phyloP scores from a whole-genome alignment of 306 rosid species.

The Glycine latifolia region DNA sequence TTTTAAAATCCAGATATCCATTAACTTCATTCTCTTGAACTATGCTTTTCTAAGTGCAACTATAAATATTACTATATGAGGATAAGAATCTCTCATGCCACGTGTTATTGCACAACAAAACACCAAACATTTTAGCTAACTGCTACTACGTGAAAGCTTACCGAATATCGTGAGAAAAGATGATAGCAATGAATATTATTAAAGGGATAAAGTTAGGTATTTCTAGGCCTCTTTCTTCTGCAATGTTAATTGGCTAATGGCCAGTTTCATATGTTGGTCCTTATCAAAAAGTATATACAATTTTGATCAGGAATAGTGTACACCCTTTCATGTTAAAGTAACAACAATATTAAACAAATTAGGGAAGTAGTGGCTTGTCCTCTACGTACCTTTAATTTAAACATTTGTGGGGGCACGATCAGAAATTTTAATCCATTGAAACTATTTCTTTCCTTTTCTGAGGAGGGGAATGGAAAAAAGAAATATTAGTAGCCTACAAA shows the following conservation, averaged over 20 bases:
- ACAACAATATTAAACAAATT: background rate
- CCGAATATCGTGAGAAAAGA: background rate
- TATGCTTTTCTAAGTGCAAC: background rate
- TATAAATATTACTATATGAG: background rate
- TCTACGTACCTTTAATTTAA: background rate
- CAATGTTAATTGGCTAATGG: conserved; percentile 2
- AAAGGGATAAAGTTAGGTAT: background rate
- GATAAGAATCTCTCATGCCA: conserved; percentile 1
- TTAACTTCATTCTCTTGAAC: background rate
- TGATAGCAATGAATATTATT: background rate
- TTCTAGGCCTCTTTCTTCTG: background rate
- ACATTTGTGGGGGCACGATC: background rate
- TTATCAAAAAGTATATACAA: background rate
- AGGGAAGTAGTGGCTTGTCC: background rate
- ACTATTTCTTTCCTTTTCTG: background rate
- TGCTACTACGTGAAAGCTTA: background rate
- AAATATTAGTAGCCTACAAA: background rate
- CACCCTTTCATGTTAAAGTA: background rate
- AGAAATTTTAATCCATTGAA: conserved; percentile 1
- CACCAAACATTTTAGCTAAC: background rate
- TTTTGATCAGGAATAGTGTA: background rate
- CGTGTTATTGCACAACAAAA: background rate
- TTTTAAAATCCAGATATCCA: background rate
- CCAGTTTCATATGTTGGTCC: conserved; percentile 1
- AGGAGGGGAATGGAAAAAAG: background rate